phyloP scores from a whole-genome alignment of 306 rosid species.

The Geum urbanum region DNA sequence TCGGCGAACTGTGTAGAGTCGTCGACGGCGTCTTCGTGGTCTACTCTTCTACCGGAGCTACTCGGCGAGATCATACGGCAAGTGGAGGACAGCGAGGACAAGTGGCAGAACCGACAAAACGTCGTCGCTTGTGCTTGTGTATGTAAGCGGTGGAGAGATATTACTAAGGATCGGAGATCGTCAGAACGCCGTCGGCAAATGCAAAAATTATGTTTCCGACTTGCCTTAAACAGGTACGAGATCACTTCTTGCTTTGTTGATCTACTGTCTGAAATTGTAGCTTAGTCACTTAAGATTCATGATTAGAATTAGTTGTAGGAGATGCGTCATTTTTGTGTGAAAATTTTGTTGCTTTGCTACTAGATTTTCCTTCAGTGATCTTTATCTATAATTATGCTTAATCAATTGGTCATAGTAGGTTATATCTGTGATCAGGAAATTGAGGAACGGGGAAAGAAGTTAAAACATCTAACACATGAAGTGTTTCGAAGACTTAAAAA shows the following conservation, averaged over 20 bases:
- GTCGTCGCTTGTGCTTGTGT: slow-evolving; percentile 88
- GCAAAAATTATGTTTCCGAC: slow-evolving; percentile 89
- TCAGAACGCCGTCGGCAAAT: slow-evolving; percentile 32
- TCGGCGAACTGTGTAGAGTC: slow-evolving; percentile 6
- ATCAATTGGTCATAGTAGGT: no score
- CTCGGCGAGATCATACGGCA: slow-evolving; percentile 32
- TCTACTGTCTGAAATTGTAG: no score
- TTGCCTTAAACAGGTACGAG: no score
- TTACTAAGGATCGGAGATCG: slow-evolving; percentile 72
- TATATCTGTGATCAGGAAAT: not conserved
- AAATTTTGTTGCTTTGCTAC: not conserved
- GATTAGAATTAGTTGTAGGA: not conserved
- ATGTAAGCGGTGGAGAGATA: slow-evolving; percentile 87
- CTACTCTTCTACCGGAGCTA: no score
- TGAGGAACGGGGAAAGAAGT: not conserved
- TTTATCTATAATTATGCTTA: no score
- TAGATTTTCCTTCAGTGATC: no score
- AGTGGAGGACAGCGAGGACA: slow-evolving; percentile 61
- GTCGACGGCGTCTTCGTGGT: slow-evolving; percentile 45
- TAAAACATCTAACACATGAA: not conserved
- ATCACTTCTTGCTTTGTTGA: no score
- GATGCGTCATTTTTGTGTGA: not conserved
- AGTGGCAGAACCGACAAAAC: slow-evolving; percentile 74
- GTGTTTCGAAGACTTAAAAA: not conserved
- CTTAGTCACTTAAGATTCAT: not conserved